These are phyloP conservation scores for Leptodontidium sp. DNA, from an alignment of 2,329 filamentous ascomycete genomes.

Conservation along the genomic window DNA sequence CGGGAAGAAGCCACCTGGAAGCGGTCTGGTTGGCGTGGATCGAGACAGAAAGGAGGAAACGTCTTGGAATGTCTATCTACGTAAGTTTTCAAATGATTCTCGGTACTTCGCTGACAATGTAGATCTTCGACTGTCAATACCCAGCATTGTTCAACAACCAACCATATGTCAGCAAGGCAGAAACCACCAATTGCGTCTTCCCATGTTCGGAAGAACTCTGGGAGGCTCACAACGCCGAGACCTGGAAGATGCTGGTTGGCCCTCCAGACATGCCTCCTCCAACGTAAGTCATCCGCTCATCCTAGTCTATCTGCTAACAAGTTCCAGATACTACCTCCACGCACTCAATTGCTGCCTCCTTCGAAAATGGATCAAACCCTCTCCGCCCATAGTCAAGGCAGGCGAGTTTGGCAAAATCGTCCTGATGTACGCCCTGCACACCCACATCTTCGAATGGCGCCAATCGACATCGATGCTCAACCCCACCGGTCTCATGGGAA, in stretches of 20 bases:
- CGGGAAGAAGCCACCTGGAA: conserved; percentile 33
- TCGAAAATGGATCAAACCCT: conserved; percentile 42
- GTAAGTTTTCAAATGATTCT: conserved; percentile 29
- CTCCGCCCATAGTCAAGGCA: conserved; percentile 38
- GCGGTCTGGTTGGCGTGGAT: conserved; percentile 43
- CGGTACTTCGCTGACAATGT: conserved; percentile 1
- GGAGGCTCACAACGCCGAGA: conserved; percentile 37
- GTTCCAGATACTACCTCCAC: conserved; percentile 40
- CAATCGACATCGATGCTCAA: conserved; percentile 43
- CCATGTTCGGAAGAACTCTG: conserved; percentile 42
- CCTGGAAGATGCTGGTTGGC: conserved; percentile 40
- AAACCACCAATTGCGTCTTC: conserved; percentile 45
- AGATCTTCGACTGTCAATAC: conserved; percentile 45
- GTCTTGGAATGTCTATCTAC: conserved; percentile 43
- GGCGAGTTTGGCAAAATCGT: conserved; percentile 42
- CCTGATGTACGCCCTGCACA: conserved; percentile 44
- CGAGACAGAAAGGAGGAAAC: conserved; percentile 44
- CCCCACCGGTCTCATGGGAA: conserved; percentile 42
- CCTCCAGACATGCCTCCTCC: conserved; percentile 35
- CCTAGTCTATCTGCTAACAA: not conserved
- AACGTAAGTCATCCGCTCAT: conserved; percentile 26
- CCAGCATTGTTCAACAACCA: conserved; percentile 44
- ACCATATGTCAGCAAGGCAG: conserved; percentile 43
- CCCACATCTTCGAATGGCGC: conserved; percentile 45
- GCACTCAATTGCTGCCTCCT: conserved; percentile 43